Evolutionary conservation across 805 yeast genomes (phyloP).

Genomic region (Metschnikowia gruessii): DNA sequence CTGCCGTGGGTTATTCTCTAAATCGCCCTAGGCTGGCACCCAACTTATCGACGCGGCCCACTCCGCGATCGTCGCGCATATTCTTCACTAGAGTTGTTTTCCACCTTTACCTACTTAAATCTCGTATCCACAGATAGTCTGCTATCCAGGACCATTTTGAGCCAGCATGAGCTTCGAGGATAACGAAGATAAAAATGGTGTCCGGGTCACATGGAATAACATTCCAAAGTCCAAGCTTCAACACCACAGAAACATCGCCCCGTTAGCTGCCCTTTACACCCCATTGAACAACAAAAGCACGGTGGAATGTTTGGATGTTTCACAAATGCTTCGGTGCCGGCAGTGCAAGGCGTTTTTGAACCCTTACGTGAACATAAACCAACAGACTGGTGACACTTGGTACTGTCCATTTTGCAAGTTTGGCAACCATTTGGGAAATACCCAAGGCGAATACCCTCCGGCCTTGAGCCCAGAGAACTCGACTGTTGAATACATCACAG

Average conservation of each 20-base stretch:
- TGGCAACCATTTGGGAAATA: conserved; percentile 39
- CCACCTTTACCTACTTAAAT: not conserved
- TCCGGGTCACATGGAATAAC: conserved; percentile 71
- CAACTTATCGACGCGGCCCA: conserved; percentile 1
- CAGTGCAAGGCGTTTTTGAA: conserved; percentile 54
- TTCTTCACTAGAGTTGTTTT: conserved; percentile 1
- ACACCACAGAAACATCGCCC: conserved; percentile 50
- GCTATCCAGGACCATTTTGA: not conserved
- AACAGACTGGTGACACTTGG: conserved; percentile 39
- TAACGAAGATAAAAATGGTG: conserved; percentile 69
- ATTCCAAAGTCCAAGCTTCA: conserved; percentile 55
- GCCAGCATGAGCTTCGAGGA: conserved; percentile 47
- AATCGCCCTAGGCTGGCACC: no score
- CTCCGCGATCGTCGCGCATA: conserved; percentile 3
- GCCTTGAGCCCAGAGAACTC: conserved; percentile 25
- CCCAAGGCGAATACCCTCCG: conserved; percentile 36
- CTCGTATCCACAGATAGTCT: not conserved
- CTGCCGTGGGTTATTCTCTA: no score
- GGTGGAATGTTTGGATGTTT: conserved; percentile 36
- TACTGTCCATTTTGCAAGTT: conserved; percentile 54
- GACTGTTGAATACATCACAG: conserved; percentile 52
- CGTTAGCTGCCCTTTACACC: conserved; percentile 56
- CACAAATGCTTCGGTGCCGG: conserved; percentile 47
- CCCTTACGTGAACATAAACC: conserved; percentile 45
- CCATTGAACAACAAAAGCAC: conserved; percentile 49